Percentiles rank a stretch among this genome's conserved stretches.
These are phyloP conservation scores for Fusarium albosuccineum DNA, from an alignment of 2,329 filamentous ascomycete genomes.

Conservation along the genomic window DNA sequence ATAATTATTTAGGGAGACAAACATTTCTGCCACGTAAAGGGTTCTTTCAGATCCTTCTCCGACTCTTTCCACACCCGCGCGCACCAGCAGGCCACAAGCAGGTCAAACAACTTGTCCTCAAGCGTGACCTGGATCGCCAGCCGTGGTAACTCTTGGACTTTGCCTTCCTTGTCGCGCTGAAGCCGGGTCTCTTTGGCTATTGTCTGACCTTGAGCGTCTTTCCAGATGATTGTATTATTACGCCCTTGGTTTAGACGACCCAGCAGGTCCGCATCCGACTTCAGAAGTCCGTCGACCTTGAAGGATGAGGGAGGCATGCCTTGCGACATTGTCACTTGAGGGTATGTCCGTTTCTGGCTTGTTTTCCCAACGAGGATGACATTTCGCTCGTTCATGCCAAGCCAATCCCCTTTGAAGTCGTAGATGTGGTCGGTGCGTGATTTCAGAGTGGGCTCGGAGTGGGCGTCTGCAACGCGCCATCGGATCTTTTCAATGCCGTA, in stretches of 20 bases:
- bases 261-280: constrained; percentile 31
- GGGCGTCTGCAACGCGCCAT: constrained; percentile 34
- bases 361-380: constrained; percentile 39
- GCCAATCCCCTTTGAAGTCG: constrained; percentile 40
- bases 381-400: constrained; percentile 6
- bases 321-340: constrained; percentile 34
- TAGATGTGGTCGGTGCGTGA: constrained; percentile 48
- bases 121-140: constrained; percentile 39
- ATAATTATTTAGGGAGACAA: neutral
- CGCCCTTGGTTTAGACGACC: constrained; percentile 40
- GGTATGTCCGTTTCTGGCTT: constrained; percentile 38
- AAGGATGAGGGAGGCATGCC: constrained; percentile 35
- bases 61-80: constrained; percentile 47
- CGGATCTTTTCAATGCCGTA: constrained; percentile 47
- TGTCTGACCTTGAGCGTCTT: constrained; percentile 32
- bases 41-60: constrained; percentile 37
- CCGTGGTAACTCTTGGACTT: constrained; percentile 32
- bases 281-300: constrained; percentile 42
- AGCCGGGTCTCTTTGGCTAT: constrained; percentile 46
- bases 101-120: constrained; percentile 46
- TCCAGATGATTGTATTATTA: constrained; percentile 43
- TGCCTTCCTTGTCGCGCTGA: constrained; percentile 36
- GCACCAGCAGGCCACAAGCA: constrained; percentile 48
- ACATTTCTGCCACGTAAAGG: constrained; percentile 45
- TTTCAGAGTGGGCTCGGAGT: constrained; percentile 29